Conservation (phyloP, 371 early-diverging fungal genomes). For the Circinella umbellata region DNA sequence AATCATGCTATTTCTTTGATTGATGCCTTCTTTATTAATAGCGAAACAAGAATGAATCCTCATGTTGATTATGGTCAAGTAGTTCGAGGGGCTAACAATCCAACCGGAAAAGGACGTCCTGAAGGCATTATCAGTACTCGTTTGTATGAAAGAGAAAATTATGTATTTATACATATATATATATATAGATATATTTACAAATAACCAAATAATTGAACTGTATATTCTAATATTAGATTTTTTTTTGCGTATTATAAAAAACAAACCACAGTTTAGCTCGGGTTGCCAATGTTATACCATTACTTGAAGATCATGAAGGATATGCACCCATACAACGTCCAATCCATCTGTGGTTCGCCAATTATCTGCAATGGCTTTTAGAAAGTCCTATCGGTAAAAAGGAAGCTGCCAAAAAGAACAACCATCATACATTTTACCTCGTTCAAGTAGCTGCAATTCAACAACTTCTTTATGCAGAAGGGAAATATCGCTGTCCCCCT, state of each 20-base stretch:
- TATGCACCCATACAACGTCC: constrained; percentile 20
- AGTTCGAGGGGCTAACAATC: constrained; percentile 38
- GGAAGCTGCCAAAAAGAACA: constrained; percentile 32
- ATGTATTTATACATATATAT: neutral
- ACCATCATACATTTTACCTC: constrained; percentile 42
- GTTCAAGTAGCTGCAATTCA: constrained; percentile 38
- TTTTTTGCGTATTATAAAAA: too few relatives aligned
- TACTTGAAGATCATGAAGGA: constrained; percentile 20
- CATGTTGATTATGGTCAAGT: constrained; percentile 47
- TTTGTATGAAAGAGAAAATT: constrained; percentile 22
- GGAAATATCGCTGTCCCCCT: neutral
- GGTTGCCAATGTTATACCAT: constrained; percentile 39
- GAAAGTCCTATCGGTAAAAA: constrained; percentile 23
- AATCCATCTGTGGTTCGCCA: constrained; percentile 32
- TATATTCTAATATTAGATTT: too few relatives aligned
- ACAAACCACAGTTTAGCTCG: constrained; percentile 30
- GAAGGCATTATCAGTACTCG: constrained; percentile 48
- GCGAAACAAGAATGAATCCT: constrained; percentile 45
- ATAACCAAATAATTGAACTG: too few relatives aligned
- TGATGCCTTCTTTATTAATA: constrained; percentile 37
- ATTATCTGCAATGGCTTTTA: constrained; percentile 35
- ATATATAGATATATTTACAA: neutral
- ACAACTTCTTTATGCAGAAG: constrained; percentile 22
- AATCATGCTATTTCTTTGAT: constrained; percentile 34
- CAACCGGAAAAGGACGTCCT: constrained; percentile 31